These are phyloP conservation scores for Neoboletus brunneissimus DNA, from an alignment of 768 basidiomycete species.

Conservation along the genomic window DNA sequence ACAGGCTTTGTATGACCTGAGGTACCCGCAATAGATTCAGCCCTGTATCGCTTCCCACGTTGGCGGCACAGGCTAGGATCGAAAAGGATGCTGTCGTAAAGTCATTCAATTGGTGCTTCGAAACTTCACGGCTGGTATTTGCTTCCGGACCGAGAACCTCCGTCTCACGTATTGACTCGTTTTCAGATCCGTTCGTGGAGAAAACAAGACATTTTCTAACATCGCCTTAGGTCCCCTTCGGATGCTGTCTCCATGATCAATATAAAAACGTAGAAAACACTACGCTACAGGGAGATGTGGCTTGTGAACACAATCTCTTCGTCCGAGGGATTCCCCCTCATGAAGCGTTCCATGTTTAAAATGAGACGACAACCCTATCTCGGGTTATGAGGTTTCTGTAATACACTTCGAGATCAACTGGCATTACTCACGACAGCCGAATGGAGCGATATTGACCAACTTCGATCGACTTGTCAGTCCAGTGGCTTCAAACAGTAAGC, in stretches of 20 bases:
- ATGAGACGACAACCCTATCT: constrained; percentile 23
- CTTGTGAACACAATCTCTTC: constrained; percentile 11
- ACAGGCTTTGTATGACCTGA: neutral
- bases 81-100: neutral
- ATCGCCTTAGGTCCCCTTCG: too few relatives aligned
- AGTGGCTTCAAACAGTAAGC: neutral
- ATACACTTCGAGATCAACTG: neutral
- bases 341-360: constrained; percentile 23
- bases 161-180: neutral
- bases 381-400: neutral
- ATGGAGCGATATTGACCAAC: constrained; percentile 14
- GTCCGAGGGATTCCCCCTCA: neutral
- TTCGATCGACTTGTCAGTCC: constrained; percentile 5
- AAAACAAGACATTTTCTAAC: too few relatives aligned
- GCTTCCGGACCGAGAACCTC: neutral
- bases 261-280: neutral
- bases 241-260: neutral
- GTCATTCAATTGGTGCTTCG: neutral
- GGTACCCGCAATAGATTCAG: neutral
- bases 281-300: constrained; percentile 2
- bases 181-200: neutral
- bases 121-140: neutral
- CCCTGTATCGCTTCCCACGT: neutral
- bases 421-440: constrained; percentile 17
- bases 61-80: neutral